Evolutionary conservation across 1,139 yeast species (phyloP), one percentile per base, ranked within the genome.

Genomic region (Hyphopichia burtonii): DNA sequence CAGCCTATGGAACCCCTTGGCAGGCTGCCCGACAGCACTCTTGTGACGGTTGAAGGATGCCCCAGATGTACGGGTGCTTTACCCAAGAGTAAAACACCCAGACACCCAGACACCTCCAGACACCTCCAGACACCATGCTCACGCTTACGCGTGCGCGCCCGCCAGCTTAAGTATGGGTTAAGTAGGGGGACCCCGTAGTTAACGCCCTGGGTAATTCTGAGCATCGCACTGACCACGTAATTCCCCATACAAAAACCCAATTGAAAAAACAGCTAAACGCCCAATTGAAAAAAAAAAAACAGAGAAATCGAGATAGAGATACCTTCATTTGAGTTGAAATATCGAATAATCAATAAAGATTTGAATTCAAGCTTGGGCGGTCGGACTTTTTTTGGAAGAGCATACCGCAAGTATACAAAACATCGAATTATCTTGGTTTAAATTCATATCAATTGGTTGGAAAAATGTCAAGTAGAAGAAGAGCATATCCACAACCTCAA

Each of bases 401-500:
- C n/a, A n/a, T n/a, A n/a, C n/a, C n/a, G n/a, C n/a, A n/a, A n/a
- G n/a, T n/a, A n/a, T n/a, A n/a, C n/a, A n/a, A n/a, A n/a, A n/a
- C n/a, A n/a, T n/a, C n/a, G n/a, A 20, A 20, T 8, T 20, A 20
- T 20, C 23, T 20, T 20, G 23, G 8, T 20, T 20, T 20, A 20
- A 8, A 20, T 20, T 20, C 23, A 20, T 20, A 23, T 14, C 25
- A 32, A 20, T 31, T 17, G 28, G 36, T 19, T 38, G 27, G 27
- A 32, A 35, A 18, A 43, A 65, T 65, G 70, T 63, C 69, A 37
- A 56, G 66, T 47, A 69, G 68, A 63, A 74, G 80, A 73, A 78
- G 84, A 71, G 82, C 79, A 45, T 82, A 82, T 60, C 86, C 87
- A 59, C 77, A 74, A 55, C 84, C 83, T 44, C 86, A 80, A 60